Percentiles rank a stretch among this genome's conserved stretches.
Conservation (phyloP, 495 filamentous ascomycete species). For the Clavariopsis aquatica region DNA sequence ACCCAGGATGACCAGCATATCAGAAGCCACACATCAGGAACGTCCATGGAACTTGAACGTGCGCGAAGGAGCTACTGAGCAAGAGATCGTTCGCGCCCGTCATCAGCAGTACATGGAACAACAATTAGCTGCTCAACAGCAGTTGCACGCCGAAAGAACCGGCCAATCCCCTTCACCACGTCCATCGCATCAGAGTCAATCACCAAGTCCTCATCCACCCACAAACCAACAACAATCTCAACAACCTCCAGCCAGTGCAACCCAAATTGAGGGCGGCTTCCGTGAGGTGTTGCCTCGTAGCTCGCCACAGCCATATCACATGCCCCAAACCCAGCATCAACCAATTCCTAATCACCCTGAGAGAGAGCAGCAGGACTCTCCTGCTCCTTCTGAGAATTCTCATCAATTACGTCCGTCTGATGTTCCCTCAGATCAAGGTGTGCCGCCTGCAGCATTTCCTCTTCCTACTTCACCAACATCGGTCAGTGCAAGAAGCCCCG, state of each 20-base stretch:
- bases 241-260: conserved; percentile 1
- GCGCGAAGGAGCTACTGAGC: conserved; percentile 28
- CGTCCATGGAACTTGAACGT: conserved; percentile 31
- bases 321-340: conserved; percentile 13
- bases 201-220: conserved; percentile 23
- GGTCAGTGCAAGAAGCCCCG: conserved; percentile 16
- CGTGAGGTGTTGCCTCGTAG: conserved; percentile 31
- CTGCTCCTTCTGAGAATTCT: conserved; percentile 15
- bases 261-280: conserved; percentile 22
- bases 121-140: conserved; percentile 32
- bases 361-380: conserved; percentile 5
- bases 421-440: conserved; percentile 21
- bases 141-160: conserved; percentile 21
- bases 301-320: conserved; percentile 31
- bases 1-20: conserved; percentile 34
- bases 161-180: conserved; percentile 28
- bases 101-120: conserved; percentile 34
- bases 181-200: conserved; percentile 19
- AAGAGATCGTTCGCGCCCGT: conserved; percentile 31
- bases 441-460: conserved; percentile 27
- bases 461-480: conserved; percentile 31
- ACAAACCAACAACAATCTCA: background rate
- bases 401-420: conserved; percentile 28
- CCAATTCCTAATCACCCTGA: background rate
- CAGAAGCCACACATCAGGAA: conserved; percentile 27